Evolutionary conservation across 345 rosid species (phyloP), one percentile per base, ranked within the genome.

Genomic region (Mercurialis annua): DNA sequence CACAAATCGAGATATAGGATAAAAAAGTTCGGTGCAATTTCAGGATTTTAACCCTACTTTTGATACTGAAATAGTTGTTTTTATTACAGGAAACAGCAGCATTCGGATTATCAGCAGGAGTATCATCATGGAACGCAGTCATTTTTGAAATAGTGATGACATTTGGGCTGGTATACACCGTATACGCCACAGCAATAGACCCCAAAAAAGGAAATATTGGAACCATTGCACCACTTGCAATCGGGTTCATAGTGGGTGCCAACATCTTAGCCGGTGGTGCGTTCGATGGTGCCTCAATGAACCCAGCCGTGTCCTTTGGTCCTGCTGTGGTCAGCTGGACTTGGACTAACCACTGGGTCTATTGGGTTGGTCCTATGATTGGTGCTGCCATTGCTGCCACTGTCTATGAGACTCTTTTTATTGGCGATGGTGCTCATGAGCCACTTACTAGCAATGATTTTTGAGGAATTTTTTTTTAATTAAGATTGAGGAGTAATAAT

Each of bases 231-330:
- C 80, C 77, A 21, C 57, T 79, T 2, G 77, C 83, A 27, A 79
- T 76, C n/a, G 83, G 83, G 5, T 76, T 76, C 75, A 79, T 76
- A 6, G 83, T 79, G 2, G 83, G 83, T 3, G 80, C 80, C 15
- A 79, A 79, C 74, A 79, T 76, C 55, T 72, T 79, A 42, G 83
- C 68, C 0, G 83, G 83, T 5, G 83, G 80, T 12, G 83, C 83
- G 0, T 79, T 79, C 24, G 83, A 79, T 40, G 80, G 83, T 6
- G 82, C 80, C 34, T 71, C 73, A 36, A 69, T 69, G 73, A 69
- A 61, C 66, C 66, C 73, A 26, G 66, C 66, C 10, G 70, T 71
- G 4, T 65, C 70, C 6, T 64, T 71, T 5, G 74, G 74, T 16
- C 74, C 74, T 16, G 74, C 74, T 4, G 69, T 71, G 4, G 74